phyloP scores from a whole-genome alignment of 2,329 filamentous ascomycete genomes.

The Mycosphaerella arachidis region DNA sequence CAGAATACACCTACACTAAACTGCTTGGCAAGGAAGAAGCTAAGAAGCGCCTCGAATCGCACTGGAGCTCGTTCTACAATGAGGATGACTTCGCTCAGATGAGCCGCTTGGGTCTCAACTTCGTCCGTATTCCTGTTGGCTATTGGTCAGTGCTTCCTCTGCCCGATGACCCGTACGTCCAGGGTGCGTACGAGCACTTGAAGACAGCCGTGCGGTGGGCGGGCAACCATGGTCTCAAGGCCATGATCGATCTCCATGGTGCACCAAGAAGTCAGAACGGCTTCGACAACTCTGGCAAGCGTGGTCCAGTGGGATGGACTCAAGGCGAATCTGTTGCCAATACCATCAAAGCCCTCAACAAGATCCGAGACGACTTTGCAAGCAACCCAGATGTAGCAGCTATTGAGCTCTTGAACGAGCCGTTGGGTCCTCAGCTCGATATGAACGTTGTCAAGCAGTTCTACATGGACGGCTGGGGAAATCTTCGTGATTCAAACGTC shows the following conservation, averaged over 20 bases:
- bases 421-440: constrained; percentile 40
- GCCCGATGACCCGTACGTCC: constrained; percentile 43
- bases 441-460: constrained; percentile 43
- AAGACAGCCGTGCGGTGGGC: constrained; percentile 52
- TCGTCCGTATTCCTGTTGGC: constrained; percentile 49
- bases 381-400: constrained; percentile 43
- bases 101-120: constrained; percentile 34
- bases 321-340: constrained; percentile 41
- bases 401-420: constrained; percentile 48
- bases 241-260: constrained; percentile 65
- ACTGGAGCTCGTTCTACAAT: constrained; percentile 39
- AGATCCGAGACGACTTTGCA: constrained; percentile 44
- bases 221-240: constrained; percentile 53
- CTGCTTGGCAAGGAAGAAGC: constrained; percentile 43
- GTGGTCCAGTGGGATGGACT: constrained; percentile 44
- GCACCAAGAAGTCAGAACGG: constrained; percentile 62
- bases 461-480: constrained; percentile 47
- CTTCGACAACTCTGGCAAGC: constrained; percentile 61
- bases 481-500: constrained; percentile 39
- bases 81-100: constrained; percentile 42
- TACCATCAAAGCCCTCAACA: constrained; percentile 42
- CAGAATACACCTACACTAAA: constrained; percentile 33
- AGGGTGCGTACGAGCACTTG: constrained; percentile 46
- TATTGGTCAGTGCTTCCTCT: constrained; percentile 57
- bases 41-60: constrained; percentile 40